Conservation (phyloP, 1,139 yeast species). For the Blastobotrys arbuscula region DNA sequence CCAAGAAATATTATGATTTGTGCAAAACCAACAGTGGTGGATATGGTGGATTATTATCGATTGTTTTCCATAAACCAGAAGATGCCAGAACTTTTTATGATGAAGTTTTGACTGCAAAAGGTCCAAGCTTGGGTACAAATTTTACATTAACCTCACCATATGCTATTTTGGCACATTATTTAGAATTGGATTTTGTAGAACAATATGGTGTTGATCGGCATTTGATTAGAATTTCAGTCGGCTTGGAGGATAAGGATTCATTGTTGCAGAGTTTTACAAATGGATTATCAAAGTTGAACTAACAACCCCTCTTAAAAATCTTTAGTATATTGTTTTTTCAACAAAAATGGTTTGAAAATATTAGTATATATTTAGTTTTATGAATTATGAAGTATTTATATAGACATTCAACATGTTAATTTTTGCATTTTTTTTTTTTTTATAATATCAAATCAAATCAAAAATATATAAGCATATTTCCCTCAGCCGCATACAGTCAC, state of each 20-base stretch:
- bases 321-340: too few relatives aligned
- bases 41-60: slow-evolving; percentile 84
- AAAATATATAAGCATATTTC: too few relatives aligned
- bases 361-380: too few relatives aligned
- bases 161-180: slow-evolving; percentile 81
- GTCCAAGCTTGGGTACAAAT: slow-evolving; percentile 92
- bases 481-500: too few relatives aligned
- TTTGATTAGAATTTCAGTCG: slow-evolving; percentile 79
- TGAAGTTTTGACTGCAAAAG: slow-evolving; percentile 70
- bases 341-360: too few relatives aligned
- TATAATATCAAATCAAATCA: too few relatives aligned
- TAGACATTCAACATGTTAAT: too few relatives aligned
- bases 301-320: too few relatives aligned
- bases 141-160: slow-evolving; percentile 92
- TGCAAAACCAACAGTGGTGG: slow-evolving; percentile 72
- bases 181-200: slow-evolving; percentile 74
- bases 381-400: too few relatives aligned
- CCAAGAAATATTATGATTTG: slow-evolving; percentile 63
- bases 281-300: slow-evolving; percentile 27
- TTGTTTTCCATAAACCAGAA: slow-evolving; percentile 60
- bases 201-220: slow-evolving; percentile 81
- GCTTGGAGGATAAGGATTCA: slow-evolving; percentile 45
- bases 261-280: slow-evolving; percentile 38
- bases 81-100: slow-evolving; percentile 75
- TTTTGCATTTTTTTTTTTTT: too few relatives aligned